Evolutionary conservation across 2,329 filamentous ascomycete genomes (phyloP).

Genomic region (Lomentospora prolificans): DNA sequence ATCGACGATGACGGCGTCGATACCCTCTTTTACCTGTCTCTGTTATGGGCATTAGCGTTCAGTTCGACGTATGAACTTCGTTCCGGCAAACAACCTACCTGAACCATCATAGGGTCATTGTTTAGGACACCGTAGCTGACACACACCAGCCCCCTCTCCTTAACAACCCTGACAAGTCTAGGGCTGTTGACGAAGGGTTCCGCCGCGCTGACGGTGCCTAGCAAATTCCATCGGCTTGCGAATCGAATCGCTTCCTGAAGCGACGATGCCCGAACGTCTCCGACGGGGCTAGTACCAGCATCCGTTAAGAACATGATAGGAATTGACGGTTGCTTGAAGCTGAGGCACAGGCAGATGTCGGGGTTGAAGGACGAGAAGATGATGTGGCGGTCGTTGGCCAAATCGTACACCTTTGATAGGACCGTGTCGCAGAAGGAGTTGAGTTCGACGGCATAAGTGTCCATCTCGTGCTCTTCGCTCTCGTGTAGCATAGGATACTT

Average conservation of each 20-base stretch:
- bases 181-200: conserved; percentile 85
- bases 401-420: conserved; percentile 78
- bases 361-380: conserved; percentile 98
- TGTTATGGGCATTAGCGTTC: conserved; percentile 26
- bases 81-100: conserved; percentile 43
- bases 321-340: conserved; percentile 95
- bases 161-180: conserved; percentile 80
- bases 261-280: conserved; percentile 82
- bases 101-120: conserved; percentile 76
- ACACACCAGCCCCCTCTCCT: conserved; percentile 87
- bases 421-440: conserved; percentile 96
- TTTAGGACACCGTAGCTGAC: conserved; percentile 90
- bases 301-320: conserved; percentile 93
- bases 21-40: conserved; percentile 87
- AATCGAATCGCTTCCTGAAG: conserved; percentile 94
- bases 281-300: conserved; percentile 68
- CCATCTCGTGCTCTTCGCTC: conserved; percentile 91
- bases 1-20: conserved; percentile 96
- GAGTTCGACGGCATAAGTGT: conserved; percentile 87
- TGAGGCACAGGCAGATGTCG: conserved; percentile 86
- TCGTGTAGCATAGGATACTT: conserved; percentile 99
- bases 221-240: conserved; percentile 84
- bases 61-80: background rate
- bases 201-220: conserved; percentile 84
- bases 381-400: conserved; percentile 74